A percentile compares a stretch with the other conserved stretches of the same genome.
phyloP scores from a whole-genome alignment of 805 yeast genomes.

The Monosporozyma unispora region DNA sequence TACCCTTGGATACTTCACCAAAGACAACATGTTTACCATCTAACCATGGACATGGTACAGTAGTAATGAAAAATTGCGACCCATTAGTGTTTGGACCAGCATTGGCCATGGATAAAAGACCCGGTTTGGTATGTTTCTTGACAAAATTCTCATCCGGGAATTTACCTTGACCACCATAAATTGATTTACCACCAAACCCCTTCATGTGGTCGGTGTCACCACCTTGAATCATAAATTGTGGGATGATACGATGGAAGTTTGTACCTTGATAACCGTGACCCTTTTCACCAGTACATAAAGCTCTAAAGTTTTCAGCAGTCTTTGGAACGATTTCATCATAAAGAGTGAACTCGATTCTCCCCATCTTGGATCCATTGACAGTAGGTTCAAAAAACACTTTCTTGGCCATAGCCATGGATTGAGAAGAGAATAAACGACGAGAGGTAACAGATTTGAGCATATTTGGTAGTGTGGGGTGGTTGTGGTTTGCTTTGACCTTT shows the following conservation, averaged over 20 bases:
- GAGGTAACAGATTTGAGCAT: constrained; percentile 13
- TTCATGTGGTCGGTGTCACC: constrained; percentile 80
- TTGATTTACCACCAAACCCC: constrained; percentile 90
- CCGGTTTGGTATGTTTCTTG: constrained; percentile 69
- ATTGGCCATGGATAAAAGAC: constrained; percentile 84
- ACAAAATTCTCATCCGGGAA: constrained; percentile 54
- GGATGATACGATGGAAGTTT: constrained; percentile 88
- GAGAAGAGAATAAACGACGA: constrained; percentile 42
- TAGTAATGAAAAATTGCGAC: constrained; percentile 82
- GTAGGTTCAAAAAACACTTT: constrained; percentile 52
- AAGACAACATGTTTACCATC: constrained; percentile 74
- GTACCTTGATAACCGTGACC: constrained; percentile 79
- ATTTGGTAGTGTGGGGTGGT: too few species aligned
- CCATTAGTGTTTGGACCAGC: constrained; percentile 92
- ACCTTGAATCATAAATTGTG: constrained; percentile 95
- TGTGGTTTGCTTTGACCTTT: neutral
- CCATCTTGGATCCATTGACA: constrained; percentile 39
- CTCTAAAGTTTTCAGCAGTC: constrained; percentile 75
- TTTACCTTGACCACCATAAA: constrained; percentile 57
- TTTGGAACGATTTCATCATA: constrained; percentile 48
- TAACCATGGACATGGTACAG: constrained; percentile 69
- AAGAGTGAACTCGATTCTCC: constrained; percentile 30
- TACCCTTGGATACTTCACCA: constrained; percentile 66
- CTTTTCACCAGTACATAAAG: constrained; percentile 82
- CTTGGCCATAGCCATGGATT: constrained; percentile 38